Evolutionary conservation across 1,139 yeast species (phyloP), one percentile per base, ranked within the genome.

Genomic region (Candida dubliniensis): DNA sequence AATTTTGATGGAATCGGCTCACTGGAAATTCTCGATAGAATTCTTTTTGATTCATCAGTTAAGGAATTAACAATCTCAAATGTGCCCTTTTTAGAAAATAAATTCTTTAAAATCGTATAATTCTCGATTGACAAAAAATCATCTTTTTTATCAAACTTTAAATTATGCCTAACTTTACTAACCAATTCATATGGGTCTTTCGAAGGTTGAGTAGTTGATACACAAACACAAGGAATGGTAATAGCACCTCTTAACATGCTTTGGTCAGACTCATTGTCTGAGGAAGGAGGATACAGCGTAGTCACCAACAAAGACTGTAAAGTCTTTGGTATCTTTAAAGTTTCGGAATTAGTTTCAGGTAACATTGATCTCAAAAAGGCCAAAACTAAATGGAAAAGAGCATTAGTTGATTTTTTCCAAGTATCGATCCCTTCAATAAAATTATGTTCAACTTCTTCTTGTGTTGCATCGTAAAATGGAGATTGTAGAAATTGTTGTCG

Each of bases 381-480:
- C 29, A 88, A 64, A 30, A 89, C 71, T 36, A 90, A 63, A 61
- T 90, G 97, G 57, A 87, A 87, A 64, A 88, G 78, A 0, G 96
- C 96, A 57, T 87, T 90, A 6, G 95, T 84, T 2, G 91, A 88
- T 2, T 86, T 81, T 41, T 82, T 70, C 96, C 96, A 89, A 41
- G 79, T 77, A 33, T 80, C 79, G 42, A 89, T 63, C 1, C 96
- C 96, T 50, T 87, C 84, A 34, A 77, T 76, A 58, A 87, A 88
- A 31, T 71, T 71, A 44, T 58, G 56, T 43, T 74, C 78, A 15
- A n/a, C 10, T 30, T 54, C 53, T 12, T 52, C 50, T n/a, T 60
- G 34, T 3, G 77, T 72, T 2, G 77, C 77, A 52, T 72, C 77
- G 51, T 61, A 71, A 45, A 71, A 71, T 8, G 74, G 69, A 6